Conservation (phyloP, 2,329 filamentous ascomycete species). For the Knufia fluminis region DNA sequence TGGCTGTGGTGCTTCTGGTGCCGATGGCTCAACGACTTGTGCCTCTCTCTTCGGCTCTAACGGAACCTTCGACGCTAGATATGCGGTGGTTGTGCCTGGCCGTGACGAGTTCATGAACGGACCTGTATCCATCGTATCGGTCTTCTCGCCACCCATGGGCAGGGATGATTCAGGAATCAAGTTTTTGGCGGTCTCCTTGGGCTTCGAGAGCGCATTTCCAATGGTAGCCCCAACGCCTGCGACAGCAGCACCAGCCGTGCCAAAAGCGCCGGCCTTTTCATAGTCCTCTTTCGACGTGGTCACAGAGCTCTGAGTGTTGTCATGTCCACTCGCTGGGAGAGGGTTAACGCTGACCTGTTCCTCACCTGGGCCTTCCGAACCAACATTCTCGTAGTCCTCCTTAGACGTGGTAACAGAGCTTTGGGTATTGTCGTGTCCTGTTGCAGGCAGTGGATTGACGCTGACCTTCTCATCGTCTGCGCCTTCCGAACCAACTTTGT, state of each 20-base stretch:
- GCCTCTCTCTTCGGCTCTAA: conserved; percentile 27
- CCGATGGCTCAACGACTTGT: conserved; percentile 45
- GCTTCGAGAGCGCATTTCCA: conserved; percentile 33
- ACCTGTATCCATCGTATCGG: conserved; percentile 43
- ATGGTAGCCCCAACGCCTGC: conserved; percentile 32
- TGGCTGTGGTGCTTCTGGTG: conserved; percentile 56
- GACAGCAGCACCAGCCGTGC: conserved; percentile 36
- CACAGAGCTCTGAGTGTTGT: conserved; percentile 47
- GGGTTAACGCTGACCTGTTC: conserved; percentile 44
- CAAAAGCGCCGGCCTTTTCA: conserved; percentile 58
- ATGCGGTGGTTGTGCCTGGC: conserved; percentile 39
- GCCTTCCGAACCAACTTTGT: conserved; percentile 53
- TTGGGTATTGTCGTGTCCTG: conserved; percentile 59
- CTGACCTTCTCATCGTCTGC: conserved; percentile 30
- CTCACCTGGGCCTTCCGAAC: conserved; percentile 32
- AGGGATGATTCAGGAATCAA: conserved; percentile 77
- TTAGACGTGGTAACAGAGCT: conserved; percentile 49
- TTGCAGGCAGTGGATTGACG: conserved; percentile 48
- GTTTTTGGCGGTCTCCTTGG: conserved; percentile 51
- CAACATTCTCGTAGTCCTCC: conserved; percentile 73
- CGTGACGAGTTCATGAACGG: conserved; percentile 43
- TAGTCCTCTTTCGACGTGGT: conserved; percentile 75
- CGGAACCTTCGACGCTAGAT: conserved; percentile 36
- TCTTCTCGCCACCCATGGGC: conserved; percentile 47
- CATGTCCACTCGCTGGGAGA: conserved; percentile 42